Base-by-base conservation (phyloP, 139 green algal genomes). In the Pseudopediastrum boryanum region DNA sequence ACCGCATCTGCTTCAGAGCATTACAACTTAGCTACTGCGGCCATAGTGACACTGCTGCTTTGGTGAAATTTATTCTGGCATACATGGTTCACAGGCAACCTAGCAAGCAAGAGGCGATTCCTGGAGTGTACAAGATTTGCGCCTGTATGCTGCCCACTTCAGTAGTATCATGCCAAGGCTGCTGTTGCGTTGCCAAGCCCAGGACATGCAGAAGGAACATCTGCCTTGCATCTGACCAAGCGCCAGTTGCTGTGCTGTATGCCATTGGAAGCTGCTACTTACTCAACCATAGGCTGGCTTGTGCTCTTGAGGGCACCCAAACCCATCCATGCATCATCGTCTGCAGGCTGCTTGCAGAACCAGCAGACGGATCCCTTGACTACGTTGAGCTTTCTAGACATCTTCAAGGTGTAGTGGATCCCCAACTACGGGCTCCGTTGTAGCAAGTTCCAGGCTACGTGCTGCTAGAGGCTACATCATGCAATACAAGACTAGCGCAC, bases 331-430 rank as follows among this genome's bases (percentile, higher is more conserved):
- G 73, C 62, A 1, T 48, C 59, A 27, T 70, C 8, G 33, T 80
- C 73, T 16, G 27, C 59, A 39, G 73, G 73, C 59, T 73, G 59
- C 59, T 80, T 80, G 44, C 73, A 80, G 43, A 80, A 80, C 73
- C 73, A 80, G 59, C 73, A 80, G 3, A 80, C 43, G n/a, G 71
- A 59, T 10, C 73, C 73, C 41, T 80, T 61, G 8, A 71, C n/a
- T 19, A 63, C 38, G 21, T 52, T 72, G 2, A 54, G 10, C 59
- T 50, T 72, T 2, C 59, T 62, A 35, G 54, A 27, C 8, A 64
- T 8, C 8, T 64, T 27, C 10, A n/a, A n/a, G n/a, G n/a, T n/a
- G n/a, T n/a, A n/a, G n/a, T n/a, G n/a, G n/a, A n/a, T n/a, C n/a
- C n/a, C n/a, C n/a, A n/a, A n/a, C n/a, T n/a, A n/a, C n/a, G n/a